Conservation (phyloP, 1,284 basidiomycete genomes). For the Cutaneotrichosporon sp. region DNA sequence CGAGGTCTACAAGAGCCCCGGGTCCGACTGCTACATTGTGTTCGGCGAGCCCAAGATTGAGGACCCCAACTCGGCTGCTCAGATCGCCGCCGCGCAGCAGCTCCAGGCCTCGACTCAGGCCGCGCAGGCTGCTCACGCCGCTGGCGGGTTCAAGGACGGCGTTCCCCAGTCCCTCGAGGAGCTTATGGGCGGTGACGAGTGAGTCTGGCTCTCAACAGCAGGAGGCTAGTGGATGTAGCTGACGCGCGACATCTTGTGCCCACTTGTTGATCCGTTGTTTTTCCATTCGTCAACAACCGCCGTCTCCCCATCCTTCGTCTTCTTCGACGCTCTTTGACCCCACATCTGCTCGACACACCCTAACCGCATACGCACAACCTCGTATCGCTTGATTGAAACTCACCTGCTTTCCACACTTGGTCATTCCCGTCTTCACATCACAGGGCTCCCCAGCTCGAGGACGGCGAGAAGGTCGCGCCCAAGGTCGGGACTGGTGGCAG, state of each 20-base stretch:
- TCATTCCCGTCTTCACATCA: neutral
- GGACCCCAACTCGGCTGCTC: slow-evolving; percentile 83
- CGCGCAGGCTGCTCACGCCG: slow-evolving; percentile 49
- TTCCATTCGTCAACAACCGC: neutral
- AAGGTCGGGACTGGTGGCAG: slow-evolving; percentile 54
- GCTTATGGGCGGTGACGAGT: slow-evolving; percentile 61
- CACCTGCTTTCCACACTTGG: neutral
- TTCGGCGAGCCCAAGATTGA: slow-evolving; percentile 98
- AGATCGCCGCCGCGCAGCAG: slow-evolving; percentile 80
- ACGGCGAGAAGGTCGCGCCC: slow-evolving; percentile 46
- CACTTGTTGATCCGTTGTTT: slow-evolving; percentile 2
- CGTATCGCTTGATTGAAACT: neutral
- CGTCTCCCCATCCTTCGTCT: neutral
- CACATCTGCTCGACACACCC: neutral
- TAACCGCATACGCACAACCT: no score
- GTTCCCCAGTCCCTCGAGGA: slow-evolving; percentile 61
- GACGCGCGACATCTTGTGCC: slow-evolving; percentile 2
- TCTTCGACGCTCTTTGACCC: neutral
- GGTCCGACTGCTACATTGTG: slow-evolving; percentile 97
- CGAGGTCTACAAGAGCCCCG: slow-evolving; percentile 96
- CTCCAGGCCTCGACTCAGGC: slow-evolving; percentile 59
- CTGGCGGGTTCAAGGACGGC: slow-evolving; percentile 55
- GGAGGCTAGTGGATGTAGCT: neutral
- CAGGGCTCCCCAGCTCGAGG: slow-evolving; percentile 73
- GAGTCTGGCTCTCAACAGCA: slow-evolving; percentile 25